phyloP scores from a whole-genome alignment of 345 rosid genomes.

The Firmiana major region DNA sequence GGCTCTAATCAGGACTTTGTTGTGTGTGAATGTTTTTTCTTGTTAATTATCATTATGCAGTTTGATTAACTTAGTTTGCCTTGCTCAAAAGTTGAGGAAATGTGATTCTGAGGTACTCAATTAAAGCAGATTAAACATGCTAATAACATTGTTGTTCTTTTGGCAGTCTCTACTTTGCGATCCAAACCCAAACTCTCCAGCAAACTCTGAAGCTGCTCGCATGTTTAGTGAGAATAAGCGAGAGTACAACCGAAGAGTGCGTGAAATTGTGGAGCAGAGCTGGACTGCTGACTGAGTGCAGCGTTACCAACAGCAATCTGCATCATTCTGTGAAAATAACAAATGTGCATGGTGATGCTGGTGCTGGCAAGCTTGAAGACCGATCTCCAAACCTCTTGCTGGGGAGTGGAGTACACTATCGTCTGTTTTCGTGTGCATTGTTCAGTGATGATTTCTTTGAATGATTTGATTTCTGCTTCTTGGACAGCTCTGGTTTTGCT shows the following conservation, averaged over 20 bases:
- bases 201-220: conserved; percentile 81
- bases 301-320: conserved; percentile 16
- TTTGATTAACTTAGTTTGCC: neutral
- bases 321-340: conserved; percentile 4
- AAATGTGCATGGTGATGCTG: neutral
- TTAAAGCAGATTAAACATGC: neutral
- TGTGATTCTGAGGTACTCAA: neutral
- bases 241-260: conserved; percentile 70
- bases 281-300: conserved; percentile 61
- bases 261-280: conserved; percentile 73
- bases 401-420: conserved; percentile 2
- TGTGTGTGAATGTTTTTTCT: neutral
- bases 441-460: conserved; percentile 10
- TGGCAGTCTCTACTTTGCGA: conserved; percentile 72
- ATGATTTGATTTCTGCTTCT: conserved; percentile 23
- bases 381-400: neutral
- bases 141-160: neutral
- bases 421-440: conserved; percentile 19
- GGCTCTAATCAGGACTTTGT: neutral
- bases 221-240: conserved; percentile 77
- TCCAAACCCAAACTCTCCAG: conserved; percentile 85
- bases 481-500: conserved; percentile 9
- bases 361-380: neutral
- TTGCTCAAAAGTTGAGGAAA: neutral
- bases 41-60: neutral